Base-by-base conservation (phyloP, 2,329 filamentous ascomycete genomes). In the Geosmithia morbida region DNA sequence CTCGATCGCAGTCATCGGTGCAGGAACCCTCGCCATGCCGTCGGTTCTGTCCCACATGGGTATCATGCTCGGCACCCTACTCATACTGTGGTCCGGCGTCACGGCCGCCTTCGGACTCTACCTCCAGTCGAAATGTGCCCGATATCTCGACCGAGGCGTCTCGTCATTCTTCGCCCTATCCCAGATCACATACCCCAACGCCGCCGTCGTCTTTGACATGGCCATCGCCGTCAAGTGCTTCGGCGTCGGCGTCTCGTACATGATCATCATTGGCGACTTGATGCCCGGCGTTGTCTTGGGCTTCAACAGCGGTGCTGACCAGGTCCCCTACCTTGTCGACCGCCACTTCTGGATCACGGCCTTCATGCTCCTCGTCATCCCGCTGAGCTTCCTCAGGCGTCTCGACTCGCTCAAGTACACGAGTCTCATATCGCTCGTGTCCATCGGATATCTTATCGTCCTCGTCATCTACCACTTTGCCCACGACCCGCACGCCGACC, bases 151-250 rank as follows among this genome's bases (percentile, higher is more conserved):
- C 53, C 78, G 87, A 51, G 92, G 92, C 41, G 78, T 79, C 5
- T 79, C 89, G 1, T 95, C 88, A 37, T 98, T 98, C 68, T 96
- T 96, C 60, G 88, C 90, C n/a, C 71, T 98, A 16, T 95, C 88
- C 14, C 90, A 98, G 63, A 79, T 98, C 52, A 97, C 92, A 5
- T 98, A 97, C 58, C 92, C 92, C 1, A 95, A 95, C 61, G 88
- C 90, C 2, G 87, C 92, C 8, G 87, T 98, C 44, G 74, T 97
- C 43, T 98, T 98, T 62, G 92, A 98, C 66, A 82, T 83, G 7
- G 92, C 92, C 6, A 98, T 98, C 60, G 88, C 90, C 13, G 81
- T 98, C 59, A 98, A 98, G 63, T 98, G 92, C 65, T 98, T 98
- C 61, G 92, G 92, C 39, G 92, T 98, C 10, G 92, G 86, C 19